These are phyloP conservation scores for Blastocystis hominis DNA, from an alignment of 352 stramenopile genomes.

Conservation along the genomic window DNA sequence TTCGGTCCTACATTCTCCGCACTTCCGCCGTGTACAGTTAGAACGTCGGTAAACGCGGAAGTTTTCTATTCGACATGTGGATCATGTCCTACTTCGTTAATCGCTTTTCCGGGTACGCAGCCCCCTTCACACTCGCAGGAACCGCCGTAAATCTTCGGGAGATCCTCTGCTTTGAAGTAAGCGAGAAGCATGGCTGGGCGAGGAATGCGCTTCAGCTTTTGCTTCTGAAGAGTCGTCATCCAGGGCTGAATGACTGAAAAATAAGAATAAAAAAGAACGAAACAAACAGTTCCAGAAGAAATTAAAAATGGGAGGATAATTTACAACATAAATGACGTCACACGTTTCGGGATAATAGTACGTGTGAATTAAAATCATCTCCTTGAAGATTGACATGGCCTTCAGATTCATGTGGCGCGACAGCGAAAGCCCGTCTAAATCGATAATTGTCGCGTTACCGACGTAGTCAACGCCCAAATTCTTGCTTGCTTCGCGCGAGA, in stretches of 20 bases:
- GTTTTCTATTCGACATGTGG: not conserved
- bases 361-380: conserved; percentile 54
- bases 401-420: conserved; percentile 49
- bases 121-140: conserved; percentile 31
- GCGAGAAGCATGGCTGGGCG: not conserved
- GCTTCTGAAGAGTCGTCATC: conserved; percentile 52
- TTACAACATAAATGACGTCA: conserved; percentile 48
- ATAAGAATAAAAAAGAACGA: not conserved
- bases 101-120: conserved; percentile 1
- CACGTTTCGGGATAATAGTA: conserved; percentile 50
- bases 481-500: conserved; percentile 29
- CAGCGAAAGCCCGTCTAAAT: conserved; percentile 37
- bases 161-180: conserved; percentile 25
- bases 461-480: conserved; percentile 44
- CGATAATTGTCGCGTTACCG: conserved; percentile 47
- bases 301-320: conserved; percentile 45
- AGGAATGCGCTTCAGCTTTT: conserved; percentile 45
- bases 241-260: conserved; percentile 29
- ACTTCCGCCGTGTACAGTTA: not conserved
- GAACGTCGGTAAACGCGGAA: conserved; percentile 9
- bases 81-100: not conserved
- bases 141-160: conserved; percentile 38
- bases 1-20: not conserved
- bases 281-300: conserved; percentile 37
- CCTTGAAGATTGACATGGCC: conserved; percentile 50